Evolutionary conservation across 176 grass and related monocot genomes (phyloP).

Genomic region (Pontederia crassipes): DNA sequence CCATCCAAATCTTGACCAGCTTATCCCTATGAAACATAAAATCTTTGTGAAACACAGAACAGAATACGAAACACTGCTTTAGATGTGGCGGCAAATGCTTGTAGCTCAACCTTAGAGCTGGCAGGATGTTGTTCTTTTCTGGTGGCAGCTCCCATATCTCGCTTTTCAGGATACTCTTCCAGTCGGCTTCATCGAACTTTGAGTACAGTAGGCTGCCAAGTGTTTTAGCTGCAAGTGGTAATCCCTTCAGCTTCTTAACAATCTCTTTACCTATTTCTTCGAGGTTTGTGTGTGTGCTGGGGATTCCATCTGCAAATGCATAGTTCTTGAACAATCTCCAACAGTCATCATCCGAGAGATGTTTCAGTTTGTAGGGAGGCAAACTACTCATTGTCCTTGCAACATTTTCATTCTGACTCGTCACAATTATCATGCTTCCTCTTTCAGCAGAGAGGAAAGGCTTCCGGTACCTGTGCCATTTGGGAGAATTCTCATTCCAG

Average conservation of each 20-base stretch:
- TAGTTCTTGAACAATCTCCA: conserved; percentile 72
- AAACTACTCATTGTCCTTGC: conserved; percentile 37
- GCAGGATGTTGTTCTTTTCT: conserved; percentile 61
- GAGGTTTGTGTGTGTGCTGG: conserved; percentile 32
- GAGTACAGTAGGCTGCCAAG: conserved; percentile 55
- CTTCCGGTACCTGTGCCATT: conserved; percentile 46
- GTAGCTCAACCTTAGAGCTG: conserved; percentile 73
- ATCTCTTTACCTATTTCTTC: conserved; percentile 68
- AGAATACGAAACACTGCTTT: conserved; percentile 74
- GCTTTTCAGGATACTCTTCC: conserved; percentile 57
- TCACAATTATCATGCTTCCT: conserved; percentile 66
- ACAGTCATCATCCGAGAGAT: conserved; percentile 51
- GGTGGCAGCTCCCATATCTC: conserved; percentile 66
- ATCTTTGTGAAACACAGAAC: conserved; percentile 70
- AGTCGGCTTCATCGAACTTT: conserved; percentile 36
- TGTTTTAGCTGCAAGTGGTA: conserved; percentile 66
- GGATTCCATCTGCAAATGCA: conserved; percentile 50
- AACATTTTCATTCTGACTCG: conserved; percentile 50
- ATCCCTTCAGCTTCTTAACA: conserved; percentile 67
- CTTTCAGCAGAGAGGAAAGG: conserved; percentile 27
- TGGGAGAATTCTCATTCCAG: conserved; percentile 62
- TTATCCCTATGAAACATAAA: conserved; percentile 42
- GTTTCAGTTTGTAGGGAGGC: conserved; percentile 36
- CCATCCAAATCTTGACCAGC: conserved; percentile 68
- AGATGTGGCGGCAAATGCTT: conserved; percentile 49